Evolutionary conservation across 139 green algal genomes (phyloP), one percentile per base, ranked within the genome.

Genomic region (Coccomyxa sp.): DNA sequence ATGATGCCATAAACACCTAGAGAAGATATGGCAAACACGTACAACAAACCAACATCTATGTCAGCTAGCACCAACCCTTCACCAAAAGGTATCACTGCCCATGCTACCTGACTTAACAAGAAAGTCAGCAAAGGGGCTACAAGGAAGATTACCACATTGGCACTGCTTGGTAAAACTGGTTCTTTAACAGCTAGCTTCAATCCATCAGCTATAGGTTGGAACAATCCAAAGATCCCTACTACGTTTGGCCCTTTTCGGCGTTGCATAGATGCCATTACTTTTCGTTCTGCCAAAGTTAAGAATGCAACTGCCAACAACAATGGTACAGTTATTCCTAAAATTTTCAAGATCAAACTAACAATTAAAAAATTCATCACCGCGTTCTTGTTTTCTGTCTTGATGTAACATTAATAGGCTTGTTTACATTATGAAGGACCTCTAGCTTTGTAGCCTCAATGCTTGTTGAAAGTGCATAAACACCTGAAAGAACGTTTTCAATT

Each of bases 1-100:
- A 93, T 91, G 88, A 95, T 93, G 79, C 91, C 92, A 90, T 94
- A 95, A 60, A 94, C 92, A 66, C 88, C 92, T 82, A 94, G 87
- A 84, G 86, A 91, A 76, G 89, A 91, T 83, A 94, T 88, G 81
- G 89, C 89, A 88, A 95, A 91, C 60, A 95, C 51, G 87, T 94
- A 93, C 31, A 95, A 84, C 58, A 93, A 83, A 45, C 90, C 88
- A 58, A 91, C 84, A 85, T 92, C 87, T 67, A 92, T 76, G 86
- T 93, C 90, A 81, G 89, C 89, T 84, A 93, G 83, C 79, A 93
- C 91, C 63, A 86, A 67, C 27, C 85, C 86, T 85, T 90, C 87
- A 75, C 86, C 89, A 85, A 93, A 90, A 79, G 89, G 89, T 79
- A 94, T 90, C 82, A 91, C 90, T 63, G 86, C 87, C 90, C 91